These are phyloP conservation scores for Takakia lepidozioides DNA, from an alignment of 225 moss, liverwort and hornwort genomes.

Conservation along the genomic window DNA sequence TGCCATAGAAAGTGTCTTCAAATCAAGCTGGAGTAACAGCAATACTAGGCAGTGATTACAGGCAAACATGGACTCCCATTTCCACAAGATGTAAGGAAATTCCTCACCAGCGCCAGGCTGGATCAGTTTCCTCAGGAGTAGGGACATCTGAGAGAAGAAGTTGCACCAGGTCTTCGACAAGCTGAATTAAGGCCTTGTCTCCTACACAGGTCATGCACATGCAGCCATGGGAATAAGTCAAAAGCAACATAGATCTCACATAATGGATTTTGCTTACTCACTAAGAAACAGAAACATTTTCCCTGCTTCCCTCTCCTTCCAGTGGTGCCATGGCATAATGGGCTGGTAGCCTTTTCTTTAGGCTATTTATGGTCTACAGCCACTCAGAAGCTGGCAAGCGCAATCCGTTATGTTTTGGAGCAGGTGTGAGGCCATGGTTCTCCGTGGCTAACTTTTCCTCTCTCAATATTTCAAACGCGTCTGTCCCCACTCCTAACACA, in stretches of 20 bases:
- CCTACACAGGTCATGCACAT: slow-evolving; percentile 18
- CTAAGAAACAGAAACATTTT: slow-evolving; percentile 6
- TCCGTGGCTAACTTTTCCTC: no score
- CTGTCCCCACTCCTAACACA: no score
- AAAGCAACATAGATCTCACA: not conserved
- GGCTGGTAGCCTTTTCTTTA: no score
- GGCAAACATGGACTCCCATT: no score
- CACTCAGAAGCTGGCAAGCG: no score
- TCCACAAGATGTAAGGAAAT: not conserved
- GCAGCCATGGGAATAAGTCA: slow-evolving; percentile 3
- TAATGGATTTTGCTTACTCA: no score
- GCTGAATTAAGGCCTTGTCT: slow-evolving; percentile 19
- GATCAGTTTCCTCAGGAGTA: slow-evolving; percentile 53
- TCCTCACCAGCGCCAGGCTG: slow-evolving; percentile 77
- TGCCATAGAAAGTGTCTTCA: not conserved
- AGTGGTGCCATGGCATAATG: no score
- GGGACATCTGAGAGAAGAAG: slow-evolving; percentile 58
- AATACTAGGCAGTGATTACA: not conserved
- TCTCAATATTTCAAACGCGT: no score
- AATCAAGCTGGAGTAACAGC: not conserved
- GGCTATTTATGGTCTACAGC: no score
- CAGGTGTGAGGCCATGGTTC: no score
- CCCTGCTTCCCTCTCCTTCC: slow-evolving; percentile 25
- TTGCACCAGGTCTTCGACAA: slow-evolving; percentile 29
- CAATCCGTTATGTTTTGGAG: no score